Conservation (phyloP, 306 rosid genomes). For the Luffa acutangula region DNA sequence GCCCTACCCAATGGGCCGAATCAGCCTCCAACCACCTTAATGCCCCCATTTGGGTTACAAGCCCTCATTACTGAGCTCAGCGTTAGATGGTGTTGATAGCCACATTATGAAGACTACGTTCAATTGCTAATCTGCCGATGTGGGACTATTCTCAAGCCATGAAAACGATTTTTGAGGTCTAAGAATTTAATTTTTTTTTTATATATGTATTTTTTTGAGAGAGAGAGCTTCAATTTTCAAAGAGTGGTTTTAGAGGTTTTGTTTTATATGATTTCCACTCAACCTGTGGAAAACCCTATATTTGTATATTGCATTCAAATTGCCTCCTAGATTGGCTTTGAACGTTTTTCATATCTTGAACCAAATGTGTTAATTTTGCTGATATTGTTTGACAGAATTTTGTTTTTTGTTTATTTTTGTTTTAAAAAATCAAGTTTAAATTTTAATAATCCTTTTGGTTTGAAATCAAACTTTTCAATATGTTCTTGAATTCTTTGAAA, state of each 20-base stretch:
- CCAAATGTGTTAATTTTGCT: too few species aligned
- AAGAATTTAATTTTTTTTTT: not conserved
- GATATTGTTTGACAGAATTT: too few species aligned
- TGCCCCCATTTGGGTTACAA: slow-evolving; percentile 8
- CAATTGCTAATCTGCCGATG: not conserved
- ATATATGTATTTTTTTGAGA: too few species aligned
- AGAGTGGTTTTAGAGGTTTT: too few species aligned
- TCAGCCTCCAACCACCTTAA: not conserved
- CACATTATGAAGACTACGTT: not conserved
- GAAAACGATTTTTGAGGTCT: not conserved
- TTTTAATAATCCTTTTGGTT: not conserved
- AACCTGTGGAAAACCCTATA: too few species aligned
- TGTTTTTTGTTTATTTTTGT: too few species aligned
- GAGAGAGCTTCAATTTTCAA: not conserved
- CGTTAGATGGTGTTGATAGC: accelerated
- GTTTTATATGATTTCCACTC: not conserved
- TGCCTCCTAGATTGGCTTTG: not conserved
- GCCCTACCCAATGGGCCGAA: not conserved
- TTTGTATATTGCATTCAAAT: not conserved
- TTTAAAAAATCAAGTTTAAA: too few species aligned
- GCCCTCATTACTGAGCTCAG: not conserved
- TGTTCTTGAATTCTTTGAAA: not conserved
- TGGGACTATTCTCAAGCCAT: not conserved
- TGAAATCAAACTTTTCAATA: not conserved
- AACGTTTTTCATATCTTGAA: too few species aligned